Conservation (phyloP, 2,329 filamentous ascomycete species). For the Cladophialophora exuberans region DNA sequence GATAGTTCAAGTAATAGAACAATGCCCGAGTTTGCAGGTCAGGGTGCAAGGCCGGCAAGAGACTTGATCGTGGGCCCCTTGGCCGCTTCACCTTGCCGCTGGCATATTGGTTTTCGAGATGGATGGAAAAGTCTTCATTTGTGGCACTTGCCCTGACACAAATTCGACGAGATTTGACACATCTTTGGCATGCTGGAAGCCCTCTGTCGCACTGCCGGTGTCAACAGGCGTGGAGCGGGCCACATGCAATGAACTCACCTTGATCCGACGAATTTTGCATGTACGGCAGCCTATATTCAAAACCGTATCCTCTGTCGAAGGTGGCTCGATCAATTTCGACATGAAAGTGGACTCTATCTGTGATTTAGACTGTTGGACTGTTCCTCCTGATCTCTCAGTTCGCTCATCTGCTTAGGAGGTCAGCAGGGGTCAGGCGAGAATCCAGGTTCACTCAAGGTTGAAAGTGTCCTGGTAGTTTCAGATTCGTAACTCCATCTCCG, state of each 20-base stretch:
- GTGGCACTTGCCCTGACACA: conserved; percentile 26
- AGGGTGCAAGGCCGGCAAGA: conserved; percentile 17
- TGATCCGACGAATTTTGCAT: conserved; percentile 36
- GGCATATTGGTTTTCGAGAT: conserved; percentile 38
- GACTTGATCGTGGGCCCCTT: conserved; percentile 38
- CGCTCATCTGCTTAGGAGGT: no score
- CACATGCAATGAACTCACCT: no score
- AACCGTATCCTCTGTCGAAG: no score
- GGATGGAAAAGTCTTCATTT: conserved; percentile 26
- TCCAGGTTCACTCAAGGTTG: no score
- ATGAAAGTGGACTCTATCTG: background rate
- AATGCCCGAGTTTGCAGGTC: conserved; percentile 36
- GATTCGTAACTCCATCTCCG: no score
- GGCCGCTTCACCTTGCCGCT: conserved; percentile 38
- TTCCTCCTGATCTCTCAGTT: no score
- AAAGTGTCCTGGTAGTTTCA: no score
- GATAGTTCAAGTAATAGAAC: conserved; percentile 34
- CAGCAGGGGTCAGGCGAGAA: no score
- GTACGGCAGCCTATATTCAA: conserved; percentile 37
- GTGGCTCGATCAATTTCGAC: background rate
- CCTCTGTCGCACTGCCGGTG: conserved; percentile 36
- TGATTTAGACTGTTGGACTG: no score
- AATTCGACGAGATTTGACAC: conserved; percentile 32
- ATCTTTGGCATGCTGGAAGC: conserved; percentile 35
- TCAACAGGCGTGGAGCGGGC: no score